Conservation (phyloP, 441 rosid species). For the Cnidoscolus chayamansa region DNA sequence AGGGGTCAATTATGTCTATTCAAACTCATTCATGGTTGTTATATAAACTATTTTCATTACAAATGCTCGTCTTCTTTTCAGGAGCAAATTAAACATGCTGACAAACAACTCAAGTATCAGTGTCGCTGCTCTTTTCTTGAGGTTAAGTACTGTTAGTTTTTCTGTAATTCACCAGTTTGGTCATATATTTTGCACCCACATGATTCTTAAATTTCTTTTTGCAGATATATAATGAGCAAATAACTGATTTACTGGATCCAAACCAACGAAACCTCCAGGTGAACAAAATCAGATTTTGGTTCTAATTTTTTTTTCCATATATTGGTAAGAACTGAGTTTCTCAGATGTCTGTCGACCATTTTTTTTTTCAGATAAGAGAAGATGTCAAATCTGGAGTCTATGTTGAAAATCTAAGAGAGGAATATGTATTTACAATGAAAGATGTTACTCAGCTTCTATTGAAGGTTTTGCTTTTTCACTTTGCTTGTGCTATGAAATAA, state of each 20-base stretch:
- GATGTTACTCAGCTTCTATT: slow-evolving; percentile 76
- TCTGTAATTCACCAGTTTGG: not conserved
- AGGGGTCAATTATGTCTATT: slow-evolving; percentile 20
- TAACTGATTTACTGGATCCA: slow-evolving; percentile 93
- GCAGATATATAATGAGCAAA: slow-evolving; percentile 99
- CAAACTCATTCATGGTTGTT: slow-evolving; percentile 1
- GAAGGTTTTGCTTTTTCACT: slow-evolving; percentile 49
- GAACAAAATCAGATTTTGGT: slow-evolving; percentile 16
- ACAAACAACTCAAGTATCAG: slow-evolving; percentile 83
- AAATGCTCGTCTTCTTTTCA: slow-evolving; percentile 32
- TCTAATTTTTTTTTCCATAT: slow-evolving; percentile 1
- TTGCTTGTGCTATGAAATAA: slow-evolving; percentile 11
- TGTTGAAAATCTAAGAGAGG: slow-evolving; percentile 85
- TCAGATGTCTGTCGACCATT: slow-evolving; percentile 7
- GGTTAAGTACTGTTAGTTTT: slow-evolving; percentile 41
- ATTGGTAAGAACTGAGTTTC: slow-evolving; percentile 7
- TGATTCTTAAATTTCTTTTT: slow-evolving; percentile 28
- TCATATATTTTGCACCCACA: not conserved
- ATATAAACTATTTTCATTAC: slow-evolving; percentile 3
- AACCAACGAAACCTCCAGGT: slow-evolving; percentile 90
- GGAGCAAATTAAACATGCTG: slow-evolving; percentile 88
- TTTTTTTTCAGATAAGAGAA: slow-evolving; percentile 76
- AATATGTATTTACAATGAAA: slow-evolving; percentile 71
- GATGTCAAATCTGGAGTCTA: slow-evolving; percentile 93
- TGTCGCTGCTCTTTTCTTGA: slow-evolving; percentile 99